Evolutionary conservation across 2,329 filamentous ascomycete genomes (phyloP), one percentile per base, ranked within the genome.

Genomic region (Calonectria multiphialidica): DNA sequence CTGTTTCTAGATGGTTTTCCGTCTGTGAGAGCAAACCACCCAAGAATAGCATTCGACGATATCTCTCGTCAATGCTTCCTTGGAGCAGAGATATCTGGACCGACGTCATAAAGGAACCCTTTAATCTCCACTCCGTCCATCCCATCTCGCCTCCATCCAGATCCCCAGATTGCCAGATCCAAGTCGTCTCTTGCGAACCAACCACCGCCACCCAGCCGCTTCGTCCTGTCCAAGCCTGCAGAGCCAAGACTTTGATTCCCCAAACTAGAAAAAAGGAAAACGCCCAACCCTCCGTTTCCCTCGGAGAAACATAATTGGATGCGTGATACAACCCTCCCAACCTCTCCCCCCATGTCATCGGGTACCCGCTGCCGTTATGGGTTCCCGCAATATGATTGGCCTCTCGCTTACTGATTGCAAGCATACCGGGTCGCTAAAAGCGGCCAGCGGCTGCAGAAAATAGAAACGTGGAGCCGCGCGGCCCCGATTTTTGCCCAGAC

Each of bases 401-500:
- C 66, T 50, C 40, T 67, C 49, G 45, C 64, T 57, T 73, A 55
- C 44, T 47, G 44, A 18, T 10, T n/a, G 53, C 66, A 73, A 68
- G 70, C 71, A 70, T 59, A 50, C n/a, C 62, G 71, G 77, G 77
- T 76, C 77, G 76, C 71, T 65, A 66, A 68, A 75, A 70, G 75
- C 72, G 76, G 77, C 74, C 77, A 76, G 77, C 77, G 77, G 69
- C 76, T 79, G 77, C 73, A 79, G 75, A 78, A 78, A 77, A 79
- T 79, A 77, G 74, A 72, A 67, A 62, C 63, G 57, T 65, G 62
- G 59, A 76, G 65, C 76, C 75, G 67, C 74, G 63, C 69, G 57
- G 64, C 49, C 68, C 64, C 57, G 37, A 49, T 61, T 50, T 68
- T 49, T 23, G 21, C 15, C 45, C 35, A 45, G 53, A 49, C 50